Percentiles rank a stretch among this genome's conserved stretches.
These are phyloP conservation scores for Cladophialophora exuberans DNA, from an alignment of 2,329 filamentous ascomycete species.

Conservation along the genomic window DNA sequence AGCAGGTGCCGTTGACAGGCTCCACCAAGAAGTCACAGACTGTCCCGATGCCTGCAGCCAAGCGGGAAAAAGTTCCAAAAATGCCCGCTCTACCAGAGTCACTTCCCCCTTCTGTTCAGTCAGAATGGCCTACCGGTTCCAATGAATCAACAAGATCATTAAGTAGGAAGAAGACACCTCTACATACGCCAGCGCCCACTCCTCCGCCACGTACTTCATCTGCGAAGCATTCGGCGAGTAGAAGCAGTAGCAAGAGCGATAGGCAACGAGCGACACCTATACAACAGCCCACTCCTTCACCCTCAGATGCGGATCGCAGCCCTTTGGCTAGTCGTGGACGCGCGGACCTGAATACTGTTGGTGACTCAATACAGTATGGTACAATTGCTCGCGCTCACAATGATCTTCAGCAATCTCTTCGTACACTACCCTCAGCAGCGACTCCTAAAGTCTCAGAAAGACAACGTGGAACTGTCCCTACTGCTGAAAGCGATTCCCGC, in stretches of 20 bases:
- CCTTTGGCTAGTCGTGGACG: conserved; percentile 21
- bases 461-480: conserved; percentile 53
- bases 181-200: conserved; percentile 28
- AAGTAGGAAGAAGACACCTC: conserved; percentile 40
- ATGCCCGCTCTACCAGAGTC: conserved; percentile 23
- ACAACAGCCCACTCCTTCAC: conserved; percentile 8
- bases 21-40: conserved; percentile 25
- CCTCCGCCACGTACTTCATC: conserved; percentile 35
- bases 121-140: conserved; percentile 3
- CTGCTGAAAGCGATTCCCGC: conserved; percentile 65
- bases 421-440: conserved; percentile 58
- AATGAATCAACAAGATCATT: conserved; percentile 34
- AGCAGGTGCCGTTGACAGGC: conserved; percentile 35
- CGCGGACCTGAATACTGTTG: conserved; percentile 32
- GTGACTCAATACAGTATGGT: conserved; percentile 35
- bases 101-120: background rate
- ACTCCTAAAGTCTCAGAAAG: conserved; percentile 70
- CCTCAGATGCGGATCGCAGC: conserved; percentile 16
- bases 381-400: conserved; percentile 33
- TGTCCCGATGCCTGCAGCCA: conserved; percentile 23
- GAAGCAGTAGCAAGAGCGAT: conserved; percentile 28
- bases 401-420: conserved; percentile 24
- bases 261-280: conserved; percentile 6
- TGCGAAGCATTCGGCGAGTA: conserved; percentile 25
- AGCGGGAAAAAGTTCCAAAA: conserved; percentile 26